Conservation (phyloP, 208 protist species). For the Trichomonas tenax region DNA sequence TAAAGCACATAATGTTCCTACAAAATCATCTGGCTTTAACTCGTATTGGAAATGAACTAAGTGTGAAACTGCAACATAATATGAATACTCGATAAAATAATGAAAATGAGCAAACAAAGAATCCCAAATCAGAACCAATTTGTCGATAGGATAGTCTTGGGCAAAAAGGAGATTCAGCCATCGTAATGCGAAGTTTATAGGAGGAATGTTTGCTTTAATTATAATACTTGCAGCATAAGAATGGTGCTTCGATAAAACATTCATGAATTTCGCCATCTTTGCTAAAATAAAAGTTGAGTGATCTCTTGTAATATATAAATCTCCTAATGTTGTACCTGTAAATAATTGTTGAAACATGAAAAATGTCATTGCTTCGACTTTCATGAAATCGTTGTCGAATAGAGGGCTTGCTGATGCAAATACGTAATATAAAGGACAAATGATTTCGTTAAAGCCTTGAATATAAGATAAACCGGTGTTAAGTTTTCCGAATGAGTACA, state of each 20-base stretch:
- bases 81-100: neutral
- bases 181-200: neutral
- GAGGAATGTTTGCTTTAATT: neutral
- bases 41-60: neutral
- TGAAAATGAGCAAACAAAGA: neutral
- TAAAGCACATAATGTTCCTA: neutral
- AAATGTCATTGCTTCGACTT: neutral
- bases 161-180: neutral
- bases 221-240: neutral
- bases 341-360: conserved; percentile 10
- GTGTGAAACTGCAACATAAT: neutral
- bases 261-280: neutral
- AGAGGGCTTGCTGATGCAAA: neutral
- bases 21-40: neutral
- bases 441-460: neutral
- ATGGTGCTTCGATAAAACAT: neutral
- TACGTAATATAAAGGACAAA: neutral
- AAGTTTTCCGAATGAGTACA: neutral
- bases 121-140: neutral
- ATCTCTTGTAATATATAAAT: neutral
- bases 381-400: neutral
- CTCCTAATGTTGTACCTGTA: neutral
- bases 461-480: neutral
- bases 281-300: neutral
- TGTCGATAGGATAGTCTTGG: neutral